These are phyloP conservation scores for Lachnellula willkommii DNA, from an alignment of 2,329 filamentous ascomycete genomes.

Conservation along the genomic window DNA sequence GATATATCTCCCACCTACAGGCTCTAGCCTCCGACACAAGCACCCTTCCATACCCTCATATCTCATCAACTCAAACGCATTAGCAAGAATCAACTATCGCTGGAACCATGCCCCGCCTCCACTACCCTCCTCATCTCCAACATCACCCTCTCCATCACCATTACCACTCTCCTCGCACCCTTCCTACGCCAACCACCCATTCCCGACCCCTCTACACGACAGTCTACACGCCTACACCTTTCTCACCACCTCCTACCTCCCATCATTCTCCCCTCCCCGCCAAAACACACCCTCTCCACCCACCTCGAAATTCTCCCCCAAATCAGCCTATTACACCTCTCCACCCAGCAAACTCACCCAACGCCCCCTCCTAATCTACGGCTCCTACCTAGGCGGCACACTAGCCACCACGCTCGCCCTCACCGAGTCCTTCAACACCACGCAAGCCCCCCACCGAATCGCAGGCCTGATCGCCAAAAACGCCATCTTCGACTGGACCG, in stretches of 20 bases:
- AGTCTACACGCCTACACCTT: conserved; percentile 44
- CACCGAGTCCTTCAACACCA: conserved; percentile 45
- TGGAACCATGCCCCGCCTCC: conserved; percentile 37
- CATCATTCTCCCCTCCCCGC: conserved; percentile 7
- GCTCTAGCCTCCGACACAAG: conserved; percentile 40
- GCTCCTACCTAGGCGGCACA: conserved; percentile 53
- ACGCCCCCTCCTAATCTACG: conserved; percentile 40
- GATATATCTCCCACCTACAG: conserved; percentile 46
- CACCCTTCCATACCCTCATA: conserved; percentile 36
- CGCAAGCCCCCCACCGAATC: conserved; percentile 34
- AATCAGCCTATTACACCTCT: conserved; percentile 1
- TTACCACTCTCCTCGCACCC: conserved; percentile 10
- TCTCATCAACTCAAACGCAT: conserved; percentile 42
- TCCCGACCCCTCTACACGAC: conserved; percentile 56
- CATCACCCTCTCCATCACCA: background rate
- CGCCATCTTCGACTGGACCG: conserved; percentile 61
- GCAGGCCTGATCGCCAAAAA: conserved; percentile 53
- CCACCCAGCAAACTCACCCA: conserved; percentile 2
- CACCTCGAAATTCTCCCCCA: background rate
- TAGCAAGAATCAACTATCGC: conserved; percentile 55
- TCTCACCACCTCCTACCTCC: conserved; percentile 17
- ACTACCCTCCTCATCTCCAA: background rate
- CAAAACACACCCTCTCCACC: background rate
- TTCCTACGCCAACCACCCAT: conserved; percentile 29
- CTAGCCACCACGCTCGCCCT: conserved; percentile 53